Evolutionary conservation across 768 basidiomycete species (phyloP), one percentile per base, ranked within the genome.

Genomic region (Tylopilus rubrobrunneus): DNA sequence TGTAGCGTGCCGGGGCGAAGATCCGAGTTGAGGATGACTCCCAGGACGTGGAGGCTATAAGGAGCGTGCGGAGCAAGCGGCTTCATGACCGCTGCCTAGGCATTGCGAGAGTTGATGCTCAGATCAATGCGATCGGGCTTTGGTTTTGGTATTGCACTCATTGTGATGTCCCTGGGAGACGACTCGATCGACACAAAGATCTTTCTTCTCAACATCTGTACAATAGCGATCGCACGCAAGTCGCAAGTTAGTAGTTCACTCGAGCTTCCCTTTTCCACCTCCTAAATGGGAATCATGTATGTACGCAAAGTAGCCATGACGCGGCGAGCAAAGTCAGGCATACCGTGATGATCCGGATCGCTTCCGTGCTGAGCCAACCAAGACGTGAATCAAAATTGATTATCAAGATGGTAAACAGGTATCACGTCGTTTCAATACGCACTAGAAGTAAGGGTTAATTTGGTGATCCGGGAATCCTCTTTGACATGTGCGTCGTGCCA

Each of bases 401-500:
- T 31, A 31, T 8, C 36, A 37, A 17, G 17, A 17, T 19, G 39
- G 39, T 39, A 39, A 39, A 39, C 39, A 39, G 39, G 39, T 39
- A 19, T 19, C 7, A 19, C 12, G n/a, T 19, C n/a, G 39, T 19
- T 5, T 37, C 36, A 37, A 37, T 7, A 37, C 39, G n/a, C 12
- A 39, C 39, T 39, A 3, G 39, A 39, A 19, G 39, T 19, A 23
- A 11, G n/a, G 15, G 46, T 56, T 27, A 50, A 25, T 31, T 39
- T 39, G 4, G 2, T 40, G 31, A 2, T 2, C 25, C 25, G 25
- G 25, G 48, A 43, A 33, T 37, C 29, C 7, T 25, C 12, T 41
- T 44, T 19, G 57, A 48, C 27, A 34, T 49, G 42, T 48, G 48
- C 29, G 60, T 67, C 41, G 86, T 89, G 25, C 87, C 88, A 68